These are phyloP conservation scores for Leccinum ochraceum DNA, from an alignment of 768 basidiomycete genomes.

Conservation along the genomic window DNA sequence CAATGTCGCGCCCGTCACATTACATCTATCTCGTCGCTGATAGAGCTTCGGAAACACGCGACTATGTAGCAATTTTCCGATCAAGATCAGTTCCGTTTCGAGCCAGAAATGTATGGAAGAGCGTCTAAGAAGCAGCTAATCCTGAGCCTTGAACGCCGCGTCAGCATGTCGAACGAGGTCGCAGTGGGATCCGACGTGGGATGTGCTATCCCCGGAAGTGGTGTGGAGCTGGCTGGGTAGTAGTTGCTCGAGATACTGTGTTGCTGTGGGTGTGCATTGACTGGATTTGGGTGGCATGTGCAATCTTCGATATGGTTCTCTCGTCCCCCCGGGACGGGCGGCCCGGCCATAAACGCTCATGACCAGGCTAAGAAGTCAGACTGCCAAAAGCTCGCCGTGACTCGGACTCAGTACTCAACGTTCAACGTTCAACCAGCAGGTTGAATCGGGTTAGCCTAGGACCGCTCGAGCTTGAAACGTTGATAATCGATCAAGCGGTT, in stretches of 20 bases:
- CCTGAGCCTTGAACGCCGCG: not conserved
- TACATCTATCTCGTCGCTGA: slow-evolving; percentile 8
- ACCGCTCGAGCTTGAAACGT: not conserved
- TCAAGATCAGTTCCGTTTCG: not conserved
- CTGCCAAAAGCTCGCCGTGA: not conserved
- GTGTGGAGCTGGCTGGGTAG: not conserved
- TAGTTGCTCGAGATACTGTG: not conserved
- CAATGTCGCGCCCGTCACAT: not conserved
- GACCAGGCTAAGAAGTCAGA: not conserved
- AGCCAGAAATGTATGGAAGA: slow-evolving; percentile 3
- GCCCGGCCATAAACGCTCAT: slow-evolving; percentile 7
- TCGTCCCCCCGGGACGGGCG: slow-evolving; percentile 10
- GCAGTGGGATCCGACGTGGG: not conserved
- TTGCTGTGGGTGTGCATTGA: not conserved
- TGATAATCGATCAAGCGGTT: not conserved
- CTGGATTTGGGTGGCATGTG: not conserved
- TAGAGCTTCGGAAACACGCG: not conserved
- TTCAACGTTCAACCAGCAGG: not conserved
- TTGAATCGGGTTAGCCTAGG: not conserved
- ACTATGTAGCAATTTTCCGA: slow-evolving; percentile 5
- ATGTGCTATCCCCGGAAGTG: not conserved
- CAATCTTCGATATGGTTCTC: slow-evolving; percentile 1
- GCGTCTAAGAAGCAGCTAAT: not conserved
- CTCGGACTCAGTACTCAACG: not conserved
- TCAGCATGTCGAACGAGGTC: not conserved